These are phyloP conservation scores for Cotoneaster glaucophyllus DNA, from an alignment of 306 rosid genomes.

Conservation along the genomic window DNA sequence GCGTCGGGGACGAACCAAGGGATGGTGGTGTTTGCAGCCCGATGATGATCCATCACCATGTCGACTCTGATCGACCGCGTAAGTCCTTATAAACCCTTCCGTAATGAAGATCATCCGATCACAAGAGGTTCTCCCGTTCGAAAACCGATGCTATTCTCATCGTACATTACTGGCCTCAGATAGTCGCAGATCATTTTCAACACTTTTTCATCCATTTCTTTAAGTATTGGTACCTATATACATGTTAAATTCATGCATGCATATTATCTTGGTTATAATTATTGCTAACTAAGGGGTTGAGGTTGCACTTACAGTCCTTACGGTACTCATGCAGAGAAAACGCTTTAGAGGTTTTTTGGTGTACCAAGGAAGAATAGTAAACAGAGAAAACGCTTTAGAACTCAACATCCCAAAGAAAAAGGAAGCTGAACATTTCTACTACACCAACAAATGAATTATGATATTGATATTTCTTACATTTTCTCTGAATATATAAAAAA, in stretches of 20 bases:
- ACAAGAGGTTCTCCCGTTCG: background rate
- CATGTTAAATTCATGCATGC: background rate
- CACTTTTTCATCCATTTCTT: background rate
- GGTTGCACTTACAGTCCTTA: conserved; percentile 44
- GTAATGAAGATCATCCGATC: conserved; percentile 15
- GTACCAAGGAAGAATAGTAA: conserved; percentile 63
- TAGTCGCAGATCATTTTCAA: conserved; percentile 2
- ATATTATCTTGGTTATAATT: background rate
- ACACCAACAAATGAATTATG: too few species aligned
- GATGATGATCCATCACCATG: background rate
- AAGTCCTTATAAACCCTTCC: conserved; percentile 8
- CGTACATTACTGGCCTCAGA: conserved; percentile 12
- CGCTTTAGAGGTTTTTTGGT: conserved; percentile 57
- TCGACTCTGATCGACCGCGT: background rate
- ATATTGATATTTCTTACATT: too few species aligned
- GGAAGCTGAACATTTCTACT: too few species aligned
- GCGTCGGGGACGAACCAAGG: too few species aligned
- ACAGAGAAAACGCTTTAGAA: background rate
- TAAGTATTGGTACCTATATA: conserved; percentile 14
- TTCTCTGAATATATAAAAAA: too few species aligned
- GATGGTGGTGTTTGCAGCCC: background rate
- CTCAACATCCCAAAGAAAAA: too few species aligned
- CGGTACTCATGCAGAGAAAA: conserved; percentile 54
- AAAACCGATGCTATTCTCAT: conserved; percentile 6
- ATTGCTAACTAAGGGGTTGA: background rate